Evolutionary conservation across 768 basidiomycete species (phyloP), one percentile per base, ranked within the genome.

Genomic region (Boletus patriciae): DNA sequence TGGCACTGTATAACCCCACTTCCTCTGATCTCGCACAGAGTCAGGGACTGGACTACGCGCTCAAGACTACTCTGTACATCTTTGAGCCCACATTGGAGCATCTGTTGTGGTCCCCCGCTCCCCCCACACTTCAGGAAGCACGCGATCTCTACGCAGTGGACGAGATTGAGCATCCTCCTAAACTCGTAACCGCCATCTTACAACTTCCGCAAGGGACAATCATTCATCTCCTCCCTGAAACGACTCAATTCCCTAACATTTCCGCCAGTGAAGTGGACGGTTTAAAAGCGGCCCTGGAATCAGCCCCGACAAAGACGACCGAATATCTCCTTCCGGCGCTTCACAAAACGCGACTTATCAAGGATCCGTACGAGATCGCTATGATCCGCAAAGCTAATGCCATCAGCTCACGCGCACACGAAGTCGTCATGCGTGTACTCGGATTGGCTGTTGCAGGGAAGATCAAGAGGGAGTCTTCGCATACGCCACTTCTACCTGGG

Each of bases 371-470:
- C 43, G 96, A 98, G 72, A 83, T 98, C 50, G 78, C 77, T 10
- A 73, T 82, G 51, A 94, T 98, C 67, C 77, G 79, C 52, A 82
- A 81, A 50, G 96, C 96, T 0, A 94, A 92, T 66, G 80, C 81
- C 52, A 93, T 98, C 62, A 92, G 90, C 63, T 92, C 90, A 0
- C 79, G 86, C 3, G 96, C 96, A 6, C 96, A 98, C 62, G 92
- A 94, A 72, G 82, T 85, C 8, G 84, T 98, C 48, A 98, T 98
- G 96, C 80, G 91, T 9, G 86, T 96, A 10, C 80, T 97, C 15
- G 94, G 94, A 3, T 73, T 78, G 46, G 86, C 86, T 4, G 88
- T 88, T 19, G 82, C 83, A 50, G 80, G 80, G 18, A 76, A 77
- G 50, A 79, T 87, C 55, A 70, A 73, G 60, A 71, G 74, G 13